Base-by-base conservation (phyloP, 1,284 basidiomycete genomes). In the Ustilago nuda region DNA sequence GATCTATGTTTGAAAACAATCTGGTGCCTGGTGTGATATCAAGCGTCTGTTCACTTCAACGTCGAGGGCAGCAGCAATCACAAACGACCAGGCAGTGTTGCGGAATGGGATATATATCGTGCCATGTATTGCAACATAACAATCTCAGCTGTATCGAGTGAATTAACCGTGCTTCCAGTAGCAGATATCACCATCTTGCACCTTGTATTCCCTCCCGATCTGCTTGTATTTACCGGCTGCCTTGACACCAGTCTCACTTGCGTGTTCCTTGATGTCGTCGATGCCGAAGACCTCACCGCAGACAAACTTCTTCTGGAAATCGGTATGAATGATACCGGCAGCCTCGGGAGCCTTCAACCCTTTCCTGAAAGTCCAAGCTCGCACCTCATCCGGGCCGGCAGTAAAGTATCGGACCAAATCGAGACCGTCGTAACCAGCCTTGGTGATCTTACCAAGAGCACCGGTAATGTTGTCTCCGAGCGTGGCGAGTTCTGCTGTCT, bases 301-400 rank as follows among this genome's bases (percentile, higher is more conserved):
- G n/a, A 99, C 93, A 82, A 99, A 98, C 88, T 97, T 97, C 87
- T 96, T 93, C 88, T 98, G 93, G 66, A 96, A 96, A 87, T 96
- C 94, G 51, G 93, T 72, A 63, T 99, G 96, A 85, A 99, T 99
- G 82, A 99, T 95, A 87, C 97, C 97, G 41, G 97, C 97, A 2
- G 97, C 97, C 84, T 95, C 92, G 17, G 96, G 97, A 1, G 97
- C 97, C 86, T 95, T 97, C 51, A 92, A 94, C 33, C 94, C 95
- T 75, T 91, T 91, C 65, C 95, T 89, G 85, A 99, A 95, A 1
- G 95, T 98, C 97, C 97, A 99, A 8, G 96, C 78, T 67, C 97
- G 92, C 12, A 98, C 95, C 88, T 99, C 97, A 81, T 93, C 92
- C 13, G 95, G 95, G 17, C 96, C 96, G 84, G 93, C 94, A 19